phyloP scores from a whole-genome alignment of 1,139 yeast species.

The Geotrichum restrictum region DNA sequence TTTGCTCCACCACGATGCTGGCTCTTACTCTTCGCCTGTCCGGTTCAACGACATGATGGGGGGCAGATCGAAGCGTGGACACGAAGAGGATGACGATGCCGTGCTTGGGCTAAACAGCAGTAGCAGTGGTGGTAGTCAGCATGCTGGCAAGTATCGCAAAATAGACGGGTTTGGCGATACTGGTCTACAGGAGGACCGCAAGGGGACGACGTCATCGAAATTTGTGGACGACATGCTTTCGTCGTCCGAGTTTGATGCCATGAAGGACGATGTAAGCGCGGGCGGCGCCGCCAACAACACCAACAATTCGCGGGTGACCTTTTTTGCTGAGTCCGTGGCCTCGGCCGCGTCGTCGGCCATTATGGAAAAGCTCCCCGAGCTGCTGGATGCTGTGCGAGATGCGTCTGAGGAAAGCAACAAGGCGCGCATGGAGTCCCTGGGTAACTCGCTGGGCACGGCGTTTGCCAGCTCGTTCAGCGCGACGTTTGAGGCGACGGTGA shows the following conservation, averaged over 20 bases:
- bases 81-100: constrained; percentile 2
- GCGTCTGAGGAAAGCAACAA: constrained; percentile 1
- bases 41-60: background rate
- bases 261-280: background rate
- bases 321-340: constrained; percentile 14
- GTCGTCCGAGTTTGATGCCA: background rate
- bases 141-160: background rate
- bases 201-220: background rate
- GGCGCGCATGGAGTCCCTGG: constrained; percentile 8
- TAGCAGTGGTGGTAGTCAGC: background rate
- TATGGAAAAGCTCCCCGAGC: constrained; percentile 12
- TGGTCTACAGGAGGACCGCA: background rate
- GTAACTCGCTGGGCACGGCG: constrained; percentile 14
- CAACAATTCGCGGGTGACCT: background rate
- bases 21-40: constrained; percentile 1
- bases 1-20: background rate
- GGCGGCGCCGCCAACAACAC: too few species aligned
- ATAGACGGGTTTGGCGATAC: background rate
- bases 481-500: constrained; percentile 14
- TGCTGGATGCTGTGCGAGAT: constrained; percentile 9
- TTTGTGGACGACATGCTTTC: constrained; percentile 7
- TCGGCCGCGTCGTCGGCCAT: constrained; percentile 14
- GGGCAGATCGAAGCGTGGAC: background rate
- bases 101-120: background rate
- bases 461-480: constrained; percentile 14